Base-by-base conservation (phyloP, 164 flowering plant genomes). In the Magnolia kwangsiensis region DNA sequence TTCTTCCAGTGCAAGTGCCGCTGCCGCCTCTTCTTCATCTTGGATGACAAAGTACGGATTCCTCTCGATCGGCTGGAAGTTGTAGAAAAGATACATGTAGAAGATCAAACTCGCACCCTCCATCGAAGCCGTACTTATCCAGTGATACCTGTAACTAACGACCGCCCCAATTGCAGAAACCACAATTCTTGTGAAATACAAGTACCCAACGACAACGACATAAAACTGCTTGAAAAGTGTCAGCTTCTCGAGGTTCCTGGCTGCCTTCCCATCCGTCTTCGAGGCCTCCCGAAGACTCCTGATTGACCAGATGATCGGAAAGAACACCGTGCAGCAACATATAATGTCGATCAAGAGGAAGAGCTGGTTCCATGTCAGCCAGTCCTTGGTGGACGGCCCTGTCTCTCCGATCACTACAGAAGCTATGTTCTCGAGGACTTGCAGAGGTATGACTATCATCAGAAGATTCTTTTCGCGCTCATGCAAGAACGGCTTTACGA, bases 281-380 rank as follows among this genome's bases (percentile, higher is more conserved):
- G 87, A 80, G 0, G 89, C 81, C 78, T 86, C 86, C 2, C 79
- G 37, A 23, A 86, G 79, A 65, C 76, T 77, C n/a, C 72, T 75
- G 2, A 86, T 84, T 8, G 86, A 86, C 89, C 89, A 86, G n/a
- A 85, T 61, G 29, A 87, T 83, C 0, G 87, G 87, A 59, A 85
- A 83, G 45, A 85, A 78, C 51, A 87, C 83, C 0, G 85, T 83
- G 23, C 80, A 78, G 63, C 86, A 84, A 63, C 87, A 84, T 0
- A 76, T 63, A 8, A 86, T 63, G 14, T 87, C 89, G 4, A 83
- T 68, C 27, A 82, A 45, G 63, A 87, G 71, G 68, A 87, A 83
- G 7, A 81, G 45, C 27, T 85, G 84, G 74, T 82, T 85, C 89
- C 89, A 83, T 9, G 85, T 73, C 70, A 82, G n/a, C 87, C 86